A percentile compares a stretch with the other conserved stretches of the same genome.
These are phyloP conservation scores for Xylaria cubensis DNA, from an alignment of 495 filamentous ascomycete species.

Conservation along the genomic window DNA sequence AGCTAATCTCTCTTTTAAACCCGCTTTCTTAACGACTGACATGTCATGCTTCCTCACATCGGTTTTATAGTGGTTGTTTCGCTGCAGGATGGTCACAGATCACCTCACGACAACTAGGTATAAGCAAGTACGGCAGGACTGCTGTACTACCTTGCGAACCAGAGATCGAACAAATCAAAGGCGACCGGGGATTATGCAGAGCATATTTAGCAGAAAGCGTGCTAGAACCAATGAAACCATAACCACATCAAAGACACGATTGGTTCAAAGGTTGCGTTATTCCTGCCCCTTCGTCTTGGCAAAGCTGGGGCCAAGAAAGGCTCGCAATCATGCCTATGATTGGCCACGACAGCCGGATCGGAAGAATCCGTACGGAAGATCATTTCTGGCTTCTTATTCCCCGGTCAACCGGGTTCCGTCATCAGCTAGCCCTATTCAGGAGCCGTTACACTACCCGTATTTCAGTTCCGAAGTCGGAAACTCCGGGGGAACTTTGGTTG, in stretches of 20 bases:
- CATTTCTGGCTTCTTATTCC: slow-evolving; percentile 2
- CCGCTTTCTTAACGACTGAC: background rate
- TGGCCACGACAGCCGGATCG: slow-evolving; percentile 19
- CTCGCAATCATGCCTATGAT: background rate
- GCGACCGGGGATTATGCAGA: slow-evolving; percentile 6
- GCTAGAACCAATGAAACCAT: slow-evolving; percentile 19
- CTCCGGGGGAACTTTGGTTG: background rate
- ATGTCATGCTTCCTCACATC: background rate
- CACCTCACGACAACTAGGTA: slow-evolving; percentile 4
- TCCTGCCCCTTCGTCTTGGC: slow-evolving; percentile 12
- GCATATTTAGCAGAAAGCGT: slow-evolving; percentile 13
- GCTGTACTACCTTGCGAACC: slow-evolving; percentile 15
- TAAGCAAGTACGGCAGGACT: slow-evolving; percentile 23
- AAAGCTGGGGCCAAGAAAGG: slow-evolving; percentile 21
- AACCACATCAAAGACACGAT: slow-evolving; percentile 9
- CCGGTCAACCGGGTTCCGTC: slow-evolving; percentile 24
- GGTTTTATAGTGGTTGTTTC: background rate
- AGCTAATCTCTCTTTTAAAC: too few species aligned
- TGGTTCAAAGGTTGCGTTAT: slow-evolving; percentile 4
- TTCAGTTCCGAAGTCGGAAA: slow-evolving; percentile 5
- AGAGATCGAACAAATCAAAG: slow-evolving; percentile 23
- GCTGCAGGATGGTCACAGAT: background rate
- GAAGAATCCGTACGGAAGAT: slow-evolving; percentile 26
- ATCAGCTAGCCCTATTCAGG: slow-evolving; percentile 17
- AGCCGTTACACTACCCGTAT: background rate